Conservation (phyloP, 139 green algal genomes). For the Coccomyxa sp. region DNA sequence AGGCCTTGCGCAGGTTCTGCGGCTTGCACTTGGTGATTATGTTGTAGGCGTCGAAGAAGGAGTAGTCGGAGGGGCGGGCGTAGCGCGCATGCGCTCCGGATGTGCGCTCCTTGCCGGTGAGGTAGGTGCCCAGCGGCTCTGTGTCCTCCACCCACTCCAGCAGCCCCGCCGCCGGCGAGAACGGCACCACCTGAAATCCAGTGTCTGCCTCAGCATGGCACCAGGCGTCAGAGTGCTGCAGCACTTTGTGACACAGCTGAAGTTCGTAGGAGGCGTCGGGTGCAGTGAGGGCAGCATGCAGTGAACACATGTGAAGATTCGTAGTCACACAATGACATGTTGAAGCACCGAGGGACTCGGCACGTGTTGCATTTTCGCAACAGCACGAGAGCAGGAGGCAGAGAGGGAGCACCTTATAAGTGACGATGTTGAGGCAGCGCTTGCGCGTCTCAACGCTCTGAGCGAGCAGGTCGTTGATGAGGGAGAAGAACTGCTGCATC, state of each 20-base stretch:
- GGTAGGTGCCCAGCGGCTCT: constrained; percentile 57
- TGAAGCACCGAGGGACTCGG: too few relatives aligned
- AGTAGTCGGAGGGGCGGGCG: constrained; percentile 13
- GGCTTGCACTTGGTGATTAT: constrained; percentile 5
- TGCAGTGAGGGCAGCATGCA: too few relatives aligned
- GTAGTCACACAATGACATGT: too few relatives aligned
- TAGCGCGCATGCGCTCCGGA: constrained; percentile 25
- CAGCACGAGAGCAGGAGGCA: not conserved
- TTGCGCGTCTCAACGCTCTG: constrained; percentile 33
- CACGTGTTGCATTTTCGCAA: too few relatives aligned
- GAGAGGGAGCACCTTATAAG: constrained; percentile 62
- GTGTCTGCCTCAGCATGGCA: not conserved
- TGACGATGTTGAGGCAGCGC: constrained; percentile 68
- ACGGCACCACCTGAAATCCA: constrained; percentile 68
- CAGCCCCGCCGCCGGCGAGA: constrained; percentile 78
- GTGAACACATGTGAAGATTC: too few relatives aligned
- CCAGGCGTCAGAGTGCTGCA: not conserved
- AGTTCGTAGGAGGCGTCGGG: too few relatives aligned
- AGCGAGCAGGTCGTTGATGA: constrained; percentile 79
- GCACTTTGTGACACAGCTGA: not conserved
- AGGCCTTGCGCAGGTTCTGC: not conserved
- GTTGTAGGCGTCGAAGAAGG: constrained; percentile 16
- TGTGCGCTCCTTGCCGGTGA: constrained; percentile 30
- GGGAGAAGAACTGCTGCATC: constrained; percentile 95
- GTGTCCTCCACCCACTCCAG: constrained; percentile 95